Evolutionary conservation across 164 flowering plant species (phyloP), one percentile per base, ranked within the genome.

Genomic region (Stephania cephalantha): DNA sequence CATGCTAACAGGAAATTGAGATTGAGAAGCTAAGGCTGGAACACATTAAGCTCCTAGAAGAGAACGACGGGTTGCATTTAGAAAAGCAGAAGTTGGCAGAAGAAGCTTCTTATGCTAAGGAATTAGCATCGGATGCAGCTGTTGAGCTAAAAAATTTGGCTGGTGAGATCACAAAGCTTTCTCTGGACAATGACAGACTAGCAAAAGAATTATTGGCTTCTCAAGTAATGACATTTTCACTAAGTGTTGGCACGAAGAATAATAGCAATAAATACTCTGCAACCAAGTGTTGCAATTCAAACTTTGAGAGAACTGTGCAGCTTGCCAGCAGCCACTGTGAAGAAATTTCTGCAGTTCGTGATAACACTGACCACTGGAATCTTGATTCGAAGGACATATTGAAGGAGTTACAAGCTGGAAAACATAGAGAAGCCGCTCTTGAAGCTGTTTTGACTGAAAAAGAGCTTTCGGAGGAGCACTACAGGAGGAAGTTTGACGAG

Each of bases 41-140:
- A 79, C 95, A 85, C 35, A 89, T 92, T 72, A 92, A 89, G 70
- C 80, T 88, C 64, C 76, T 86, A 18, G 99, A 94, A 72, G 95
- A 90, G 77, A 92, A 89, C 74, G 91, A 91, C 83, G 97, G 93
- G 45, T 79, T 96, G 63, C 89, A 79, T 50, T 93, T 91, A 4
- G 98, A 92, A 82, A 96, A 94, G 77, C 94, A 89, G 75, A 96
- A 90, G 81, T 70, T 96, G 73, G 87, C 95, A 61, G 99, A 96
- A 81, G 99, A 96, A 85, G 94, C 99, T 76, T 91, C 97, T 64
- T 96, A 96, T 81, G 99, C 99, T n/a, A 96, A 96, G 81, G 97
- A 96, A 82, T 78, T 96, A 69, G 99, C 99, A 1, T 96, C 99
- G 83, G 98, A 98, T 83, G 99, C 99, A 58, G 99, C 98, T 25